Conservation (phyloP, 805 yeast species). For the Wickerhamomyces rabaulensis region DNA sequence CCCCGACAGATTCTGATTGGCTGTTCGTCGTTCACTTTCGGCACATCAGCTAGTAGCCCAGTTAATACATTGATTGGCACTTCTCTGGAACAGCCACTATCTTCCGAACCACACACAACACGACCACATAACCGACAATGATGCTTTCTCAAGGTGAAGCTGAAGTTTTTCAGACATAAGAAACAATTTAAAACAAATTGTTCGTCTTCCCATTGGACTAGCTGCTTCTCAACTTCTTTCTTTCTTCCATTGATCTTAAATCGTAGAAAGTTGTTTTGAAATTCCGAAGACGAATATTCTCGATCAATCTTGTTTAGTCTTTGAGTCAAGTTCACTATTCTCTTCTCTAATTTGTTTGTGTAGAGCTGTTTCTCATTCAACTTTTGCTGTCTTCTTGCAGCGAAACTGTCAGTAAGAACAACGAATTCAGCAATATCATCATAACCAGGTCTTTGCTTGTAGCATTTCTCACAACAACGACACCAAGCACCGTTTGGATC, state of each 20-base stretch:
- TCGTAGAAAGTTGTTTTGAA: slow-evolving; percentile 20
- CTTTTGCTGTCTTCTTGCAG: slow-evolving; percentile 32
- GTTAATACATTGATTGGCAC: slow-evolving; percentile 42
- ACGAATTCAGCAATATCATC: slow-evolving; percentile 35
- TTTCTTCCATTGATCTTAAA: slow-evolving; percentile 25
- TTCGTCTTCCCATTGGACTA: slow-evolving; percentile 67
- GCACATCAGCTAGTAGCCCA: slow-evolving; percentile 12
- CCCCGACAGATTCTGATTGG: slow-evolving; percentile 57
- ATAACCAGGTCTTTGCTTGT: slow-evolving; percentile 47
- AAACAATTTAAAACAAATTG: slow-evolving; percentile 45
- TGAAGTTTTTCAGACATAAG: slow-evolving; percentile 56
- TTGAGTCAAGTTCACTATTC: slow-evolving; percentile 44
- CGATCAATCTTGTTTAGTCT: slow-evolving; percentile 24
- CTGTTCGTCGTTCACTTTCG: slow-evolving; percentile 20
- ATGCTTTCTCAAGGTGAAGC: slow-evolving; percentile 63
- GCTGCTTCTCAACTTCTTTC: slow-evolving; percentile 37
- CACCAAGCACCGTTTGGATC: slow-evolving; percentile 60
- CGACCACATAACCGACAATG: slow-evolving; percentile 90
- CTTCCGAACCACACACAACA: slow-evolving; percentile 68
- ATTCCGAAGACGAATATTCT: slow-evolving; percentile 15
- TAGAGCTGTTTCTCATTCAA: slow-evolving; percentile 47
- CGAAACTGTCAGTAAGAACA: slow-evolving; percentile 45
- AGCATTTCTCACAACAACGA: slow-evolving; percentile 65
- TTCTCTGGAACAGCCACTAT: slow-evolving; percentile 65
- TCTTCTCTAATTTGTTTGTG: slow-evolving; percentile 53